Conservation (phyloP, 306 rosid species). For the Alnus glutinosa region DNA sequence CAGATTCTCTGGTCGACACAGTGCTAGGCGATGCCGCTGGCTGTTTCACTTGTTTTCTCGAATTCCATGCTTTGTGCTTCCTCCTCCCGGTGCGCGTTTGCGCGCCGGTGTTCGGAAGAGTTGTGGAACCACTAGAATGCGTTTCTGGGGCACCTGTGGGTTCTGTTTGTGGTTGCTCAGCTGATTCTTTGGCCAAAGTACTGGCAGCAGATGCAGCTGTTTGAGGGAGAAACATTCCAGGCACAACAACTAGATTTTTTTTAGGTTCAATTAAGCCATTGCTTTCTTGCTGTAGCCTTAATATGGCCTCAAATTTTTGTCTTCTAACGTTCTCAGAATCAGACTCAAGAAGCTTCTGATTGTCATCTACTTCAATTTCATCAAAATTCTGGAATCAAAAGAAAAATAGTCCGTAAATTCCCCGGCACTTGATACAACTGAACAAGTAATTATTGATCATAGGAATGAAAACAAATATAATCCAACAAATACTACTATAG, state of each 20-base stretch:
- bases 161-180: slow-evolving; percentile 40
- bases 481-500: background rate
- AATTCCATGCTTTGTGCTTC: slow-evolving; percentile 22
- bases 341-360: slow-evolving; percentile 49
- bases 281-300: slow-evolving; percentile 65
- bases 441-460: background rate
- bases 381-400: slow-evolving; percentile 46
- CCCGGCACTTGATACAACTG: background rate
- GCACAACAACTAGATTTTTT: slow-evolving; percentile 45
- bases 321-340: slow-evolving; percentile 56
- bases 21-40: slow-evolving; percentile 28
- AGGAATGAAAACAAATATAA: background rate
- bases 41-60: slow-evolving; percentile 32
- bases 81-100: slow-evolving; percentile 13
- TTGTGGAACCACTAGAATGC: slow-evolving; percentile 26
- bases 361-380: slow-evolving; percentile 27
- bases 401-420: slow-evolving; percentile 12
- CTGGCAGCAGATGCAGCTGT: slow-evolving; percentile 29
- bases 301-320: slow-evolving; percentile 57
- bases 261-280: slow-evolving; percentile 69
- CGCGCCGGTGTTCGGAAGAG: background rate
- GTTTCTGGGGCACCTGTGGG: slow-evolving; percentile 28
- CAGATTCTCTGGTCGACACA: slow-evolving; percentile 30
- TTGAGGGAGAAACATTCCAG: slow-evolving; percentile 72
- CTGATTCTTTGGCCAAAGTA: slow-evolving; percentile 29